Conservation (phyloP, 202 grass and related monocot species). For the Hordeum pubiflorum region DNA sequence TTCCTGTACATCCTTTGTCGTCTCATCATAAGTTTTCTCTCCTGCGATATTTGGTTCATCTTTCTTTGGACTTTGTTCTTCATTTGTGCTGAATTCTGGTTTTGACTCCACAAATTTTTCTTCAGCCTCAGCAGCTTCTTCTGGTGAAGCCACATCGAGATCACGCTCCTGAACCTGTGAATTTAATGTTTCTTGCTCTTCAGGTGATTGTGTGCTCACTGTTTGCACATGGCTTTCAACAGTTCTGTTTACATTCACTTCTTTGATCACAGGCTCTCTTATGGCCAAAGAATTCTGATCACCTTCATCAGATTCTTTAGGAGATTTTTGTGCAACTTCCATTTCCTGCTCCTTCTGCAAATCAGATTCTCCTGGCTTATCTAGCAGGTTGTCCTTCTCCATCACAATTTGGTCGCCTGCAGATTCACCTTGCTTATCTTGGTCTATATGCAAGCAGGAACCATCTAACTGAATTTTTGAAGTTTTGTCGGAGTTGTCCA, state of each 20-base stretch:
- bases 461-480: constrained; percentile 9
- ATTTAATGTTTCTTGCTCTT: constrained; percentile 24
- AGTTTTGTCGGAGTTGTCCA: constrained; percentile 15
- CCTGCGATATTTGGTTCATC: constrained; percentile 23
- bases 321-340: constrained; percentile 10
- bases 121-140: constrained; percentile 24
- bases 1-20: constrained; percentile 39
- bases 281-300: constrained; percentile 4
- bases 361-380: constrained; percentile 15
- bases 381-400: constrained; percentile 6
- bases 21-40: constrained; percentile 37
- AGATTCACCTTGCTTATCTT: constrained; percentile 39
- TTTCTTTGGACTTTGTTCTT: constrained; percentile 39
- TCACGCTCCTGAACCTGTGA: constrained; percentile 35
- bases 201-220: constrained; percentile 8
- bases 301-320: constrained; percentile 25
- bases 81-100: constrained; percentile 32
- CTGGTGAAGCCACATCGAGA: constrained; percentile 19
- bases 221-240: constrained; percentile 16
- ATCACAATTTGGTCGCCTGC: constrained; percentile 12
- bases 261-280: constrained; percentile 24
- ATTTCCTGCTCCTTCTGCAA: constrained; percentile 27
- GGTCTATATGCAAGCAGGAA: constrained; percentile 20
- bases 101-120: constrained; percentile 37
- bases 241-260: constrained; percentile 24